Percentiles rank a stretch among this genome's conserved stretches.
These are phyloP conservation scores for Candida oleophila DNA, from an alignment of 805 yeast genomes.

Conservation along the genomic window DNA sequence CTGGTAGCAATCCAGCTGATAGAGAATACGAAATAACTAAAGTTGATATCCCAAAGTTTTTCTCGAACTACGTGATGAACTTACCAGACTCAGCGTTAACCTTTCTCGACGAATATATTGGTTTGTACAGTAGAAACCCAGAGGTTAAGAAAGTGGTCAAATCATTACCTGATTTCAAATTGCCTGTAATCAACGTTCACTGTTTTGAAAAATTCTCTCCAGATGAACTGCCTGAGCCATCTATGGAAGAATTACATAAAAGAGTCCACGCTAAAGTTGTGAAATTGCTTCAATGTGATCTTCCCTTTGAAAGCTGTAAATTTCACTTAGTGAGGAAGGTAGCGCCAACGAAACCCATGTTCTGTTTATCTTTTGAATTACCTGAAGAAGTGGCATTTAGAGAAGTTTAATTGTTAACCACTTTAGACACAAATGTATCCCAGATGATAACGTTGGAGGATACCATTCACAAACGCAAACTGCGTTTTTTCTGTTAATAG, in stretches of 20 bases:
- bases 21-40: constrained; percentile 12
- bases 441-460: no score
- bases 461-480: background rate
- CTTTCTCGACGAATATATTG: constrained; percentile 74
- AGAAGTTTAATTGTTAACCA: background rate
- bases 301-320: constrained; percentile 46
- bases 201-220: constrained; percentile 90
- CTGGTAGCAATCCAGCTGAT: constrained; percentile 17
- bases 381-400: constrained; percentile 66
- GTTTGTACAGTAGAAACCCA: constrained; percentile 54
- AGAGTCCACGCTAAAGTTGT: constrained; percentile 58
- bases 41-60: constrained; percentile 50
- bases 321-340: constrained; percentile 91
- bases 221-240: constrained; percentile 64
- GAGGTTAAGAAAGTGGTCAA: constrained; percentile 33
- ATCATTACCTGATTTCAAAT: constrained; percentile 44
- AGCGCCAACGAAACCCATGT: constrained; percentile 97
- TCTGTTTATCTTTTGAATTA: constrained; percentile 74
- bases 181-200: constrained; percentile 83
- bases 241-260: constrained; percentile 61
- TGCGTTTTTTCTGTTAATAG: background rate
- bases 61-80: constrained; percentile 87
- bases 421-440: background rate
- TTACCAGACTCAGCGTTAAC: constrained; percentile 90
- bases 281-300: constrained; percentile 43